These are phyloP conservation scores for Endocarpon pusillum DNA, from an alignment of 495 filamentous ascomycete species.

Conservation along the genomic window DNA sequence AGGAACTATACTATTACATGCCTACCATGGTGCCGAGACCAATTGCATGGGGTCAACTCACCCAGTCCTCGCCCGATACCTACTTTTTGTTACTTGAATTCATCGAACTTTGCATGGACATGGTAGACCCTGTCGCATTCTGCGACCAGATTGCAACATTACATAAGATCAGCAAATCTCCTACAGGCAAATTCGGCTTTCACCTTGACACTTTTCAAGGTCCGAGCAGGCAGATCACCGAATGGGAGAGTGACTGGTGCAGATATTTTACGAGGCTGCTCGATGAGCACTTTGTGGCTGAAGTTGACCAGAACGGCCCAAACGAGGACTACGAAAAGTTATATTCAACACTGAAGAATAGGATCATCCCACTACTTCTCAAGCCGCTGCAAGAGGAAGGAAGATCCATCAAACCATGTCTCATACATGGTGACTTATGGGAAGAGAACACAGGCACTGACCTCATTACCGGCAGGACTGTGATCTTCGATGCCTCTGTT, in stretches of 20 bases:
- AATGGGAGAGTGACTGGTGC: constrained; percentile 30
- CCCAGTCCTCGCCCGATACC: constrained; percentile 11
- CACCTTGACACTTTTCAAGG: constrained; percentile 29
- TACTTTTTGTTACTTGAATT: constrained; percentile 32
- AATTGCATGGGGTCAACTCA: constrained; percentile 26
- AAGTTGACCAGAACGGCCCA: constrained; percentile 16
- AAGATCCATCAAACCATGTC: constrained; percentile 20
- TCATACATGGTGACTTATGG: constrained; percentile 34
- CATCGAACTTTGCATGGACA: constrained; percentile 19
- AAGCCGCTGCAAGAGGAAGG: constrained; percentile 24
- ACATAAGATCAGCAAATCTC: constrained; percentile 24
- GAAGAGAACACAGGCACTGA: constrained; percentile 26
- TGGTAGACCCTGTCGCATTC: constrained; percentile 27
- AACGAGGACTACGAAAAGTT: constrained; percentile 13
- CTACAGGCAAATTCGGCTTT: constrained; percentile 35
- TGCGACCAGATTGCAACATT: constrained; percentile 21
- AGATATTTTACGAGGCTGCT: constrained; percentile 22
- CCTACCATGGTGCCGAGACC: constrained; percentile 28
- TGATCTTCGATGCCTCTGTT: constrained; percentile 28
- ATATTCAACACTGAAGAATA: constrained; percentile 12
- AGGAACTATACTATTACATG: constrained; percentile 20
- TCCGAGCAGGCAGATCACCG: constrained; percentile 19
- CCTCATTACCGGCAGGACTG: constrained; percentile 11
- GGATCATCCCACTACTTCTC: constrained; percentile 23
- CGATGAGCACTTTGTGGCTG: constrained; percentile 14